phyloP scores from a whole-genome alignment of 164 flowering plant species.

The Dillenia suffruticosa region DNA sequence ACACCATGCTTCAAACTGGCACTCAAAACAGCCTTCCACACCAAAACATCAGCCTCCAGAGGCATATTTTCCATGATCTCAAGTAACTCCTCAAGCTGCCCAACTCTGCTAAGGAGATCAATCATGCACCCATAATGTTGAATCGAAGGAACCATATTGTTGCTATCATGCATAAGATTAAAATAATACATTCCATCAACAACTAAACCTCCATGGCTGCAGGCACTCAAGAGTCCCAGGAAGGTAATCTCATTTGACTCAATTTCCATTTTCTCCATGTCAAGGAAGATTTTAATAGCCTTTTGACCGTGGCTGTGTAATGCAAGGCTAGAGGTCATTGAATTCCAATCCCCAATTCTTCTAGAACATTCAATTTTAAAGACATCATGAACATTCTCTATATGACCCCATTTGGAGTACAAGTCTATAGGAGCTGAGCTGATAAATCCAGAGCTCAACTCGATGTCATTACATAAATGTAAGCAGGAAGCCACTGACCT shows the following conservation, averaged over 20 bases:
- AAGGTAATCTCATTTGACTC: constrained; percentile 30
- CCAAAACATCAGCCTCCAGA: constrained; percentile 19
- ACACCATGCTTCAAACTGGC: constrained; percentile 20
- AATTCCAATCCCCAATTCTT: constrained; percentile 27
- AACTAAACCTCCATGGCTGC: constrained; percentile 33
- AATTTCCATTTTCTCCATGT: constrained; percentile 15
- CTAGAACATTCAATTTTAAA: constrained; percentile 12
- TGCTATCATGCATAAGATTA: constrained; percentile 11
- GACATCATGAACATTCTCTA: constrained; percentile 22
- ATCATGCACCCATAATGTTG: constrained; percentile 33
- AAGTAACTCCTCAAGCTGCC: constrained; percentile 20
- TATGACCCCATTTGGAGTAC: constrained; percentile 35
- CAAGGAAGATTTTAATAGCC: constrained; percentile 22
- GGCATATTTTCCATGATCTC: constrained; percentile 20
- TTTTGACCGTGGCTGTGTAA: constrained; percentile 27
- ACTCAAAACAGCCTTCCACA: constrained; percentile 25
- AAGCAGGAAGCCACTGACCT: constrained; percentile 30
- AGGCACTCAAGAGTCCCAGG: constrained; percentile 25
- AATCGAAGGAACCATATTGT: constrained; percentile 16
- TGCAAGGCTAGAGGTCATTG: constrained; percentile 36
- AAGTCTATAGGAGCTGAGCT: constrained; percentile 32
- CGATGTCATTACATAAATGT: constrained; percentile 9
- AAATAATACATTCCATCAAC: constrained; percentile 20
- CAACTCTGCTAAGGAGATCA: constrained; percentile 27
- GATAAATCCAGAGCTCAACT: constrained; percentile 16